Conservation (phyloP, 495 filamentous ascomycete genomes). For the Neohortaea acidophila region DNA sequence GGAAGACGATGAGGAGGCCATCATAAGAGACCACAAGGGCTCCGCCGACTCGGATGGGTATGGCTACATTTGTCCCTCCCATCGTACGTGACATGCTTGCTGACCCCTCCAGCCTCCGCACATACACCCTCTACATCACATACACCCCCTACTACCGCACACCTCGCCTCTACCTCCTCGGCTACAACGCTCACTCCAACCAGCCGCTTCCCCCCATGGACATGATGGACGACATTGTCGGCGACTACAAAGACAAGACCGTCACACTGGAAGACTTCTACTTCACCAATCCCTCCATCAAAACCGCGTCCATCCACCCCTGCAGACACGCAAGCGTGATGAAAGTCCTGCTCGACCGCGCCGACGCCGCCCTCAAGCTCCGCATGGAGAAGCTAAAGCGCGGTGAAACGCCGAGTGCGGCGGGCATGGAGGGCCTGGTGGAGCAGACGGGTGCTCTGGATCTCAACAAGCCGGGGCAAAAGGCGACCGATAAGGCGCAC, state of each 20-base stretch:
- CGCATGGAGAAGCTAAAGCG: constrained; percentile 57
- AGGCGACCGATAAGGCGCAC: constrained; percentile 41
- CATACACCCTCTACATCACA: constrained; percentile 94
- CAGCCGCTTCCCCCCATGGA: constrained; percentile 68
- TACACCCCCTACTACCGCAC: constrained; percentile 96
- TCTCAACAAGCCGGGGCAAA: constrained; percentile 30
- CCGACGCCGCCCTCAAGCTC: constrained; percentile 81
- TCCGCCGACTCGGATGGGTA: constrained; percentile 49
- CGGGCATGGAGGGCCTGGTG: constrained; percentile 49
- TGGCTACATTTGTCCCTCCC: too few species aligned
- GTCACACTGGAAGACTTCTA: constrained; percentile 97
- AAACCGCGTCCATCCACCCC: constrained; percentile 93
- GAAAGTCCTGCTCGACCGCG: constrained; percentile 92
- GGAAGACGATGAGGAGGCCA: constrained; percentile 91
- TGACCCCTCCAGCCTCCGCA: constrained; percentile 42
- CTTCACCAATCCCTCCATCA: constrained; percentile 64
- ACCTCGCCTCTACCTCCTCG: constrained; percentile 86
- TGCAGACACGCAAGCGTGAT: constrained; percentile 90
- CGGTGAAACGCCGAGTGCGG: constrained; percentile 38
- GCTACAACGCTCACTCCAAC: constrained; percentile 44
- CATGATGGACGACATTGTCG: constrained; percentile 99
- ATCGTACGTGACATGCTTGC: neutral
- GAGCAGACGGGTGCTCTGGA: constrained; percentile 37
- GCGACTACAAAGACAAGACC: constrained; percentile 99
- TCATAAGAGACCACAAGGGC: constrained; percentile 62